Conservation (phyloP, 1,139 yeast species). For the Taphrina deformans region DNA sequence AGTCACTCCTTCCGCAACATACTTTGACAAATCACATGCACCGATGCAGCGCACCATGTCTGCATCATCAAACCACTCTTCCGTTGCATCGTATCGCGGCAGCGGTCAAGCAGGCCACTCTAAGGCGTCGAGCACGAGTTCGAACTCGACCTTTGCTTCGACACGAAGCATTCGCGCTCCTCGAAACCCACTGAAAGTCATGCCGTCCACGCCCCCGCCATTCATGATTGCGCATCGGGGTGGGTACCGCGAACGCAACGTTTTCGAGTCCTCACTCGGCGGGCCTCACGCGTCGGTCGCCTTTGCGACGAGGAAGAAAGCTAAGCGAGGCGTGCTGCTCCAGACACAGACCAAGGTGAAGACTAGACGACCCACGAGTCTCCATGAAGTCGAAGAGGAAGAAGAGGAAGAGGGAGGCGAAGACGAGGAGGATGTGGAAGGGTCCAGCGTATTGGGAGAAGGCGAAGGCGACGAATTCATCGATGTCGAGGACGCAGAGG, state of each 20-base stretch:
- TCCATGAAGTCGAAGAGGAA: constrained; percentile 17
- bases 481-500: constrained; percentile 16
- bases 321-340: constrained; percentile 21
- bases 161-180: constrained; percentile 18
- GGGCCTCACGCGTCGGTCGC: constrained; percentile 1
- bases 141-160: constrained; percentile 23
- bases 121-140: constrained; percentile 31
- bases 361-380: constrained; percentile 14
- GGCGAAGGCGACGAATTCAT: constrained; percentile 13
- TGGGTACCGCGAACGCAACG: constrained; percentile 25
- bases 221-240: constrained; percentile 30
- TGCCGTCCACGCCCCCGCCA: constrained; percentile 31
- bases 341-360: background rate
- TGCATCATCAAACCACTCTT: constrained; percentile 25
- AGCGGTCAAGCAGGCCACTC: constrained; percentile 23
- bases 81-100: constrained; percentile 22
- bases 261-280: constrained; percentile 16
- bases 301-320: constrained; percentile 25
- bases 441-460: constrained; percentile 3
- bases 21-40: constrained; percentile 2
- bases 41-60: constrained; percentile 24
- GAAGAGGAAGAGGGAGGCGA: constrained; percentile 11
- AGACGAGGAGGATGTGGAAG: constrained; percentile 3
- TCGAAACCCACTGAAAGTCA: constrained; percentile 29
- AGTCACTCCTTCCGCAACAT: background rate